Percentiles rank a stretch among this genome's conserved stretches.
Evolutionary conservation across 2,329 filamentous ascomycete genomes (phyloP).

Genomic region (Penicillium sumatraense): DNA sequence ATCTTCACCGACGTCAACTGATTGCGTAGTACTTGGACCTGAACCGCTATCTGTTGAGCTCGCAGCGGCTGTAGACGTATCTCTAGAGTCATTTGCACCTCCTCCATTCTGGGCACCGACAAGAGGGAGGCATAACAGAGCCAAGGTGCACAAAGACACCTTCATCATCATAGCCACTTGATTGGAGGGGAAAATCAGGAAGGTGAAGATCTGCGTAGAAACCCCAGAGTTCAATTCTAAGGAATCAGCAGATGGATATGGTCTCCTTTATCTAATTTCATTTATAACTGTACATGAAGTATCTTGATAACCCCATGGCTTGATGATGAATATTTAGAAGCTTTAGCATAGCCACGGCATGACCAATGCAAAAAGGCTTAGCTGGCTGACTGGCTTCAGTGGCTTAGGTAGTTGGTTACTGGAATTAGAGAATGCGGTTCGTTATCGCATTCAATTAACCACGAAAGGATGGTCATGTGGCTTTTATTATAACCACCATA

Average conservation of each 20-base stretch:
- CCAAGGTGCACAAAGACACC: constrained; percentile 2
- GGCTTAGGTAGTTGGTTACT: not conserved
- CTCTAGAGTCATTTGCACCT: not conserved
- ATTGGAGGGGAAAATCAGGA: not conserved
- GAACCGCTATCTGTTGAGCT: constrained; percentile 5
- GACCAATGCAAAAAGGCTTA: not conserved
- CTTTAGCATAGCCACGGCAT: constrained; percentile 1
- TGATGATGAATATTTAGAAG: constrained; percentile 2
- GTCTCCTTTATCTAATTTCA: constrained; percentile 7
- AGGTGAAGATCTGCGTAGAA: not conserved
- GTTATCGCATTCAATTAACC: constrained; percentile 1
- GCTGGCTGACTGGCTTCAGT: not conserved
- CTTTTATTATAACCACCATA: not conserved
- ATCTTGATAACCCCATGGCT: not conserved
- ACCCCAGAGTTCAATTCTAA: not conserved
- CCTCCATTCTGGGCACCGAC: constrained; percentile 11
- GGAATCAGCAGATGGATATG: not conserved
- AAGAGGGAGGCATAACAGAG: not conserved
- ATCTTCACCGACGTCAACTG: constrained; percentile 50
- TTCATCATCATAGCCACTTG: constrained; percentile 8
- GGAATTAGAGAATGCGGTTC: constrained; percentile 4
- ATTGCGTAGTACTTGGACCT: constrained; percentile 30
- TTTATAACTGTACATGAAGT: not conserved
- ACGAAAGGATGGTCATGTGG: not conserved
- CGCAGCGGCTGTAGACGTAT: not conserved